Base-by-base conservation (phyloP, 345 rosid species). In the Ceriops tagal region DNA sequence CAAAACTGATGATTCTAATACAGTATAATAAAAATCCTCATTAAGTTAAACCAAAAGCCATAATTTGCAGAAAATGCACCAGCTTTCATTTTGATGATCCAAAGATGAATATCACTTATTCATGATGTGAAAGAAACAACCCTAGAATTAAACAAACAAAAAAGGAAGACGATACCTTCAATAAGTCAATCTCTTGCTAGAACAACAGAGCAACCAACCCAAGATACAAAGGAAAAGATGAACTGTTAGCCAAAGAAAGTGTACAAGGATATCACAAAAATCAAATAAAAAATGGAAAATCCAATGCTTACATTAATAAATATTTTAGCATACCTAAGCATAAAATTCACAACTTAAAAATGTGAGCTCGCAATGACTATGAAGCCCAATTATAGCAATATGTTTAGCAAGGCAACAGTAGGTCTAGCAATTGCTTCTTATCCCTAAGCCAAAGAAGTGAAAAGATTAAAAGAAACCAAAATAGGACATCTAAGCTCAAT, bases 181-280 rank as follows among this genome's bases (percentile, higher is more conserved):
- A 75, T 66, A 95, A 76, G 81, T 96, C 99, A 77, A 96, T 96
- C 81, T 96, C 99, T 96, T 92, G 99, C 99, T 96, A 93, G 74
- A 77, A 35, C 67, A 72, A 58, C 65, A 69, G 71, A 19, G 26
- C 67, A 66, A 72, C 74, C 83, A 84, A 68, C 64, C 62, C 49
- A 67, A 37, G 35, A 62, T 73, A 73, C 71, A 80, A 65, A 62
- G 71, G 75, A 80, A 78, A 73, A 77, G 24, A 74, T 53, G 55
- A 78, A 67, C 19, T 69, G 73, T 86, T 68, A 84, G 85, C 69
- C 57, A 86, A 67, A 57, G 60, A 66, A 16, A 56, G 61, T 51
- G 67, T 46, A 46, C 43, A 69, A 21, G 76, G 24, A 64, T 55
- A 34, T 5, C 4, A 53, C 55, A 65, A 22, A 75, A 61, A 47